A percentile compares a stretch with the other conserved stretches of the same genome.
Conservation (phyloP, 371 early-diverging fungal species). For the Saksenaea vasiformis region DNA sequence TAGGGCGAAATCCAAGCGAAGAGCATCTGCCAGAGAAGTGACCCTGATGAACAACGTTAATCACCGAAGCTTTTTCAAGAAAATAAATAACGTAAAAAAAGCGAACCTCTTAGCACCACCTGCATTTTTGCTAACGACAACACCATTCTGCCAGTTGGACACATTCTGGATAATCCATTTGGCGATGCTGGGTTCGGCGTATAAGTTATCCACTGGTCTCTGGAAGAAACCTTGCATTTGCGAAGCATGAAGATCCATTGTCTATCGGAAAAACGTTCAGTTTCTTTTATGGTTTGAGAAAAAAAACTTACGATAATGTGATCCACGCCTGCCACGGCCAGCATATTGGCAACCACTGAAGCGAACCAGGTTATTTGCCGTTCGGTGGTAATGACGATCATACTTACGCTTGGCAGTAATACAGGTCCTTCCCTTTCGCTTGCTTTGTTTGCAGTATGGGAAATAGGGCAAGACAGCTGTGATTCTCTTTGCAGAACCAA, state of each 20-base stretch:
- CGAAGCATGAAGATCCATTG: constrained; percentile 92
- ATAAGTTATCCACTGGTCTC: constrained; percentile 93
- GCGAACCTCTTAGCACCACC: constrained; percentile 93
- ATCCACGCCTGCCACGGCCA: constrained; percentile 93
- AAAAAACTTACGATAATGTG: constrained; percentile 80
- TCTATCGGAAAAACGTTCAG: constrained; percentile 33
- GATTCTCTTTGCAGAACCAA: constrained; percentile 87
- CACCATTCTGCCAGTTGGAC: constrained; percentile 75
- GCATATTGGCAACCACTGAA: constrained; percentile 92
- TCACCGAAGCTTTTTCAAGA: neutral
- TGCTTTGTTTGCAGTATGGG: constrained; percentile 96
- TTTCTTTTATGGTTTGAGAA: neutral
- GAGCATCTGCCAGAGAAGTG: constrained; percentile 92
- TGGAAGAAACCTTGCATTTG: constrained; percentile 98
- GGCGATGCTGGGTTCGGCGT: constrained; percentile 90
- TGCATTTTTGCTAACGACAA: constrained; percentile 96
- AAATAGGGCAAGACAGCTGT: constrained; percentile 93
- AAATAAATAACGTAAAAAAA: neutral
- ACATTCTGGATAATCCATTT: constrained; percentile 88
- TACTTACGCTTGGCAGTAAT: constrained; percentile 90
- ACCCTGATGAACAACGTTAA: constrained; percentile 58
- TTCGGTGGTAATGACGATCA: neutral
- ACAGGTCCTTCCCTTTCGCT: constrained; percentile 95
- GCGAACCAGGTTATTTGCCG: neutral
- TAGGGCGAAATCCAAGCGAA: constrained; percentile 93